phyloP scores from a whole-genome alignment of 768 basidiomycete genomes.

The Tylopilus plumbeoviolaceoides region DNA sequence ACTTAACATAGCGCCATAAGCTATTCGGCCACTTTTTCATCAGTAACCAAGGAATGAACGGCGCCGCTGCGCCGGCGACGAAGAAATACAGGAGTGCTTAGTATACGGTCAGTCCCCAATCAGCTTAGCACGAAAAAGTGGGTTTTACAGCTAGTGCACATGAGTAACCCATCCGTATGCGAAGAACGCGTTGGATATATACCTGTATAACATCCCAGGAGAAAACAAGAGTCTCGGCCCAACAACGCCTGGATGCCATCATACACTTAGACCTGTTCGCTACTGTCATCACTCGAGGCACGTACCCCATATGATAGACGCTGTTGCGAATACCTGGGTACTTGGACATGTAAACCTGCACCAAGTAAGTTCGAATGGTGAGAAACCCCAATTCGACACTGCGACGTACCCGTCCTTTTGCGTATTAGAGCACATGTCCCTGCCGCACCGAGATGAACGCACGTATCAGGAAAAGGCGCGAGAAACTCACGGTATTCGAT shows the following conservation, averaged over 20 bases:
- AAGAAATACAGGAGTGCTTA: conserved; percentile 66
- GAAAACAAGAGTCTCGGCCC: conserved; percentile 61
- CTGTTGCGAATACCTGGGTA: conserved; percentile 51
- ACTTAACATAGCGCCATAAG: conserved; percentile 66
- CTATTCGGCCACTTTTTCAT: conserved; percentile 61
- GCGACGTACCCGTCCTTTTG: conserved; percentile 37
- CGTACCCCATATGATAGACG: conserved; percentile 50
- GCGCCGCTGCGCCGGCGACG: conserved; percentile 64
- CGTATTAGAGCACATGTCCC: conserved; percentile 42
- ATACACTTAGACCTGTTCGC: conserved; percentile 1
- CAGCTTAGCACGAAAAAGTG: conserved; percentile 1
- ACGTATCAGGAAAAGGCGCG: background rate
- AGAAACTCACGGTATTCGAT: conserved; percentile 46
- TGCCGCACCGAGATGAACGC: conserved; percentile 14
- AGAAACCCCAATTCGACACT: background rate
- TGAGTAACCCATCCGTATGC: conserved; percentile 12
- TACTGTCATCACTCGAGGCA: background rate
- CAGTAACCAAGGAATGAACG: conserved; percentile 58
- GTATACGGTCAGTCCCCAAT: conserved; percentile 21
- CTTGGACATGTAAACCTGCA: conserved; percentile 47
- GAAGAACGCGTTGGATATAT: conserved; percentile 24
- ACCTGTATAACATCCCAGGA: conserved; percentile 57
- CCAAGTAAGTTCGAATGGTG: background rate
- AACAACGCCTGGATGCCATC: conserved; percentile 51
- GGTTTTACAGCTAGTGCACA: conserved; percentile 10